Conservation (phyloP, 306 rosid genomes). For the Oxytropis ochrocephala region DNA sequence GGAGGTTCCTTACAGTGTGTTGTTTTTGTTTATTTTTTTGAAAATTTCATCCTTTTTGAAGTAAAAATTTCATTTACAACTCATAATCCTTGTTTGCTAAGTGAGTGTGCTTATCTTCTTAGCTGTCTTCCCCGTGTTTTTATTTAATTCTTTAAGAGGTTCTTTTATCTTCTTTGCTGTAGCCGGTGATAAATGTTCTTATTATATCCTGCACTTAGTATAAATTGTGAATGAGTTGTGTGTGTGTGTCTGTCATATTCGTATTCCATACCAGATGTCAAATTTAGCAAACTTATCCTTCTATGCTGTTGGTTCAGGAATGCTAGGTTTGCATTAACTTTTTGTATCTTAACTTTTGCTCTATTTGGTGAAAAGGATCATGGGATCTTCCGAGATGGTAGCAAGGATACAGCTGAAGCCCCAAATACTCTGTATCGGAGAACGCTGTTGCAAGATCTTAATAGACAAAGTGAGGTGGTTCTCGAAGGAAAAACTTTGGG, state of each 20-base stretch:
- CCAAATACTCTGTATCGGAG: conserved; percentile 53
- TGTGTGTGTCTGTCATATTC: neutral
- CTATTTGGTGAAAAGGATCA: conserved; percentile 63
- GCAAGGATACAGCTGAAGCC: conserved; percentile 66
- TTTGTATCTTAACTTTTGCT: conserved; percentile 21
- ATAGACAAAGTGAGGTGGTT: conserved; percentile 96
- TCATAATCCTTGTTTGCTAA: neutral
- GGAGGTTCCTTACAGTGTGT: neutral
- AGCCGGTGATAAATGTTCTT: neutral
- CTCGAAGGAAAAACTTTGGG: conserved; percentile 90
- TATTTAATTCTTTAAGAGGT: neutral
- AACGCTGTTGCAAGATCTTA: conserved; percentile 92
- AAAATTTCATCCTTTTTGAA: neutral
- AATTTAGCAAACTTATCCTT: neutral
- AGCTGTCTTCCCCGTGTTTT: neutral
- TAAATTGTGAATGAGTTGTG: neutral
- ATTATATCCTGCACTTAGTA: neutral
- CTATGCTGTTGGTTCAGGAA: neutral
- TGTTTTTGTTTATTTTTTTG: neutral
- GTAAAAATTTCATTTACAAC: neutral
- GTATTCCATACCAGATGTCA: neutral
- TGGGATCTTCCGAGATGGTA: conserved; percentile 92
- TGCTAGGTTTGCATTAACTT: conserved; percentile 13
- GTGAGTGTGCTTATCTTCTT: conserved; percentile 6
- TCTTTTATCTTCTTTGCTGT: neutral